phyloP scores from a whole-genome alignment of 129 eudicot species.

The Artemisia argyi region DNA sequence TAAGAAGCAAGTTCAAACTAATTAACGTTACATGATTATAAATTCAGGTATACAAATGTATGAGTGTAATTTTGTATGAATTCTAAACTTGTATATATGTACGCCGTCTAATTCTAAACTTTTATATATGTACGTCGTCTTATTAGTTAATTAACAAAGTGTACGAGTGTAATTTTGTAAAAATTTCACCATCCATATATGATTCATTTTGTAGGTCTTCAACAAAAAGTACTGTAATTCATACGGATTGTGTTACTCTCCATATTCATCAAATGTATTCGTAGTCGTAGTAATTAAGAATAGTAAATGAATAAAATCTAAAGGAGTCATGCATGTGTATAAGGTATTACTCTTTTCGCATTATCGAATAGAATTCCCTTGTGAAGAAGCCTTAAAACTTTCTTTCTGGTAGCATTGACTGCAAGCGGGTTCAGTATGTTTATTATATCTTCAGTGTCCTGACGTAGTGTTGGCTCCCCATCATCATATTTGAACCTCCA shows the following conservation, averaged over 20 bases:
- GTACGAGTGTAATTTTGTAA: too few relatives aligned
- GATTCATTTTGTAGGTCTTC: background rate
- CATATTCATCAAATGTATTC: too few relatives aligned
- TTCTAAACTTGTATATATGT: too few relatives aligned
- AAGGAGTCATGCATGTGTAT: background rate
- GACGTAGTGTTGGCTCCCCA: background rate
- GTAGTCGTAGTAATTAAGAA: background rate
- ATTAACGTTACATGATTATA: background rate
- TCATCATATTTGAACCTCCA: background rate
- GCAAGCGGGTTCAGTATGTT: background rate
- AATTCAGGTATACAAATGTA: background rate
- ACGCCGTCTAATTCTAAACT: too few relatives aligned
- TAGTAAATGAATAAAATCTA: background rate
- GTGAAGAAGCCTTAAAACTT: background rate
- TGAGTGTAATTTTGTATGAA: background rate
- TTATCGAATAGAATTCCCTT: slow-evolving; percentile 1
- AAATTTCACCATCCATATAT: too few relatives aligned
- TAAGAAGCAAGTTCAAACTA: background rate
- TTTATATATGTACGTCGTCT: too few relatives aligned
- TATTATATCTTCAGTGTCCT: slow-evolving; percentile 2
- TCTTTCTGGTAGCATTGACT: background rate
- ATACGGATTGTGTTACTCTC: background rate
- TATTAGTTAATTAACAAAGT: too few relatives aligned
- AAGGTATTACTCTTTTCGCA: background rate
- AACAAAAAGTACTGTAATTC: background rate